Base-by-base conservation (phyloP, 116 monocot species). In the Posidonia oceanica region DNA sequence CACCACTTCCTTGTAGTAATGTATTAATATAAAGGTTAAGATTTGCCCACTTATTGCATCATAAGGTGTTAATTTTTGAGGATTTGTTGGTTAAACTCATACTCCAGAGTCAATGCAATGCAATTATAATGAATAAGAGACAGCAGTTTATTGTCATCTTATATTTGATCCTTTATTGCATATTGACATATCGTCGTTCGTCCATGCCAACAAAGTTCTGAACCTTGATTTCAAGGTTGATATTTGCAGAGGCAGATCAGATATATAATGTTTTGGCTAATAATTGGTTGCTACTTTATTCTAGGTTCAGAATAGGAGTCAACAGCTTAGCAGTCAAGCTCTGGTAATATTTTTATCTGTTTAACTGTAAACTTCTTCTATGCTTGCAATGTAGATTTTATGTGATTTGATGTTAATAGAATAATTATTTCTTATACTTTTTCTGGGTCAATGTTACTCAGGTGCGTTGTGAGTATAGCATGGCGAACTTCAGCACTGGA, bases 401-500 rank as follows among this genome's bases (percentile, higher is more conserved):
- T 62, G 20, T 61, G 20, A 13, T 62, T 37, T 12, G 1, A 10
- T 37, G 1, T 62, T 37, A 62, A 5, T 3, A 12, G 29, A 29
- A 29, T 29, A 29, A 29, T 29, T 29, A 0, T 29, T 29, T 29
- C 29, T 29, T 29, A 29, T 29, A 29, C 29, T 29, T 29, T 29
- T 29, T 29, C 29, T 29, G 29, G 16, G 37, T 38, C 16, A 55
- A 37, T 69, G 56, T 14, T 59, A 14, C 21, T 54, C 75, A 91
- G 96, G 90, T 96, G 11, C 77, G 87, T 14, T 91, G 96, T 71
- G 96, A 91, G 80, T 96, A 96, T 75, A 87, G 91, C 72, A 91
- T 96, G 91, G 89, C 91, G 59, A 91, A 91, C 70, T 96, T 96
- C 72, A 87, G 96, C 78, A 91, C 88, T 3, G 96, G 96, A 37